These are phyloP conservation scores for Penicillium crustosum DNA, from an alignment of 2,329 filamentous ascomycete genomes.

Conservation along the genomic window DNA sequence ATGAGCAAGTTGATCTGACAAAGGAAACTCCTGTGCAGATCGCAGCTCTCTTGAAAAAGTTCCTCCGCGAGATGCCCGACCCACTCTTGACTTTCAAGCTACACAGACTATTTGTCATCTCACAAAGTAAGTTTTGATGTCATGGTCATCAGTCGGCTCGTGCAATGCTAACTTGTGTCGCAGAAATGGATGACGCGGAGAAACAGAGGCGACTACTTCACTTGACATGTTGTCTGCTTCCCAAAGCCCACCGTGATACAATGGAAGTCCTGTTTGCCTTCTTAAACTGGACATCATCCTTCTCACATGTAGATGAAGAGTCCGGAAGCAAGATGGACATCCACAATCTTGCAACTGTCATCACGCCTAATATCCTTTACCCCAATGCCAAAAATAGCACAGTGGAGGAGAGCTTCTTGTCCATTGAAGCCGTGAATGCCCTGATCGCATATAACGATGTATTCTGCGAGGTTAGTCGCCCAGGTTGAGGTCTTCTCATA, in stretches of 20 bases:
- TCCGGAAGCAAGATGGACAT: slow-evolving; percentile 98
- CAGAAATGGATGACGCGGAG: slow-evolving; percentile 75
- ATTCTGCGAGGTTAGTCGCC: slow-evolving; percentile 86
- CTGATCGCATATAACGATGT: slow-evolving; percentile 91
- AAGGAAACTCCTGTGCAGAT: slow-evolving; percentile 91
- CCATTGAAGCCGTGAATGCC: slow-evolving; percentile 88
- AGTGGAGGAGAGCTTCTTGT: slow-evolving; percentile 85
- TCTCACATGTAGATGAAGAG: slow-evolving; percentile 96
- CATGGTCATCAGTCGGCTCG: slow-evolving; percentile 13
- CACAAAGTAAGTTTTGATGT: slow-evolving; percentile 63
- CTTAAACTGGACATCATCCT: slow-evolving; percentile 95
- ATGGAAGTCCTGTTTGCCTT: slow-evolving; percentile 95
- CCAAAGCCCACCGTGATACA: slow-evolving; percentile 87
- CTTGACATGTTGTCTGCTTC: slow-evolving; percentile 85
- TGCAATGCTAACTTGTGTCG: slow-evolving; percentile 11
- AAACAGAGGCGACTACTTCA: slow-evolving; percentile 84
- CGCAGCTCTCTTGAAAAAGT: slow-evolving; percentile 90
- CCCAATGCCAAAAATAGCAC: slow-evolving; percentile 67
- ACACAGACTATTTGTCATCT: slow-evolving; percentile 83
- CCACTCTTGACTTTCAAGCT: slow-evolving; percentile 94
- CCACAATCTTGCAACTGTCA: slow-evolving; percentile 94
- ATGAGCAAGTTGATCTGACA: slow-evolving; percentile 80
- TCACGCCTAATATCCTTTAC: slow-evolving; percentile 91
- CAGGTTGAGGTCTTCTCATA: background rate
- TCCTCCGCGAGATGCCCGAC: slow-evolving; percentile 89